phyloP scores from a whole-genome alignment of 306 rosid genomes.

The Abrus pulchellus region DNA sequence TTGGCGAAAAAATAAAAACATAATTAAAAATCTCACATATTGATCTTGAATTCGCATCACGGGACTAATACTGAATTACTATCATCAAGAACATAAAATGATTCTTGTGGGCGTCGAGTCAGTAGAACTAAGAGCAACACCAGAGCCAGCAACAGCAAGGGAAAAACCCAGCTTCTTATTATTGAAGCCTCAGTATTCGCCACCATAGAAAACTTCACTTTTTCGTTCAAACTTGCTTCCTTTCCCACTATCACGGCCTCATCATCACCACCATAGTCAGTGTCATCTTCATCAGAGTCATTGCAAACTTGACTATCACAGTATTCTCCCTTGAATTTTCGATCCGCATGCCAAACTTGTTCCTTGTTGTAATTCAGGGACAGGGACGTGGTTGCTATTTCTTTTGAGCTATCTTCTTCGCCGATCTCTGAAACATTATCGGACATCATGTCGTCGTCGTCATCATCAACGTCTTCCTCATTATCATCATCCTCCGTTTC shows the following conservation, averaged over 20 bases:
- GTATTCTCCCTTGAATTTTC: conserved; percentile 33
- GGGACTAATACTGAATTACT: conserved; percentile 35
- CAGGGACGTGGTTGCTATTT: conserved; percentile 27
- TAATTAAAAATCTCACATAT: background rate
- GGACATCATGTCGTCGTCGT: background rate
- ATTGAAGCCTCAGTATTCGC: conserved; percentile 27
- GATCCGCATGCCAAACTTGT: background rate
- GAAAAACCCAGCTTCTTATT: conserved; percentile 43
- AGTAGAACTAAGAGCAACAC: conserved; percentile 40
- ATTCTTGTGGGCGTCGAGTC: conserved; percentile 30
- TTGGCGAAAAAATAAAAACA: too few species aligned
- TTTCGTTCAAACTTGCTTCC: background rate
- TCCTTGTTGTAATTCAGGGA: conserved; percentile 47
- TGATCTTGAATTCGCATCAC: conserved; percentile 21
- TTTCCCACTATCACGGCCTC: background rate
- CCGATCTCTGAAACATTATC: conserved; percentile 29
- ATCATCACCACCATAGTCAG: background rate
- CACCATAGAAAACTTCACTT: conserved; percentile 13
- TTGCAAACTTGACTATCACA: background rate
- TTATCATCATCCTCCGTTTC: conserved; percentile 42
- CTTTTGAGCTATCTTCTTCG: conserved; percentile 46
- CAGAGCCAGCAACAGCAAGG: conserved; percentile 47
- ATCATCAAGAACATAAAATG: conserved; percentile 35
- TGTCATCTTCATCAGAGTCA: background rate
- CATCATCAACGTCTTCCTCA: background rate